phyloP scores from a whole-genome alignment of 1,139 yeast genomes.

The Yamadazyma membranifaciens region DNA sequence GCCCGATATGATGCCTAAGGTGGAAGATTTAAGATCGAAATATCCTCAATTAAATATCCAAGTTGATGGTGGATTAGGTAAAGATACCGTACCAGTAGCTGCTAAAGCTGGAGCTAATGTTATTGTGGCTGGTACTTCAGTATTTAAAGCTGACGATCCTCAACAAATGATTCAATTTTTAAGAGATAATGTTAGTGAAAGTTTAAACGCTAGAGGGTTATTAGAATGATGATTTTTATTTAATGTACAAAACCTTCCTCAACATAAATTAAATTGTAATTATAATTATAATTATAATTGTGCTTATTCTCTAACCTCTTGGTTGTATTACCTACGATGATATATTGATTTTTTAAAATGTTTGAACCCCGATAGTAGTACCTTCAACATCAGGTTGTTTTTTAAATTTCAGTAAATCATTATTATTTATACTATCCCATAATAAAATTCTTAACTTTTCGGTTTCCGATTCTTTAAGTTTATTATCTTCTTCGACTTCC shows the following conservation, averaged over 20 bases:
- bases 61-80: constrained; percentile 96
- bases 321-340: neutral
- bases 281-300: neutral
- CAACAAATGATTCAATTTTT: constrained; percentile 65
- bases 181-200: constrained; percentile 56
- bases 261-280: neutral
- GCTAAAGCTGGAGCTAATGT: constrained; percentile 97
- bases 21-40: constrained; percentile 65
- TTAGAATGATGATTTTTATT: constrained; percentile 12
- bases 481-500: constrained; percentile 44
- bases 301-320: neutral
- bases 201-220: constrained; percentile 27
- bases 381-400: constrained; percentile 61
- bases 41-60: constrained; percentile 84
- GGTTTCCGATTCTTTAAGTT: constrained; percentile 11
- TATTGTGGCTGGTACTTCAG: constrained; percentile 96
- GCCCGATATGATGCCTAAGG: constrained; percentile 96
- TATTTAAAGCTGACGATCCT: constrained; percentile 82
- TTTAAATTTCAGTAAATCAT: constrained; percentile 18
- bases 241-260: constrained; percentile 5
- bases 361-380: constrained; percentile 79
- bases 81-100: constrained; percentile 77
- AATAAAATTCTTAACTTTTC: constrained; percentile 62
- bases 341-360: constrained; percentile 25
- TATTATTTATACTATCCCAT: constrained; percentile 66